Evolutionary conservation across 106 monocot genomes (phyloP), one percentile per base, ranked within the genome.

Genomic region (Dioscorea dumetorum): DNA sequence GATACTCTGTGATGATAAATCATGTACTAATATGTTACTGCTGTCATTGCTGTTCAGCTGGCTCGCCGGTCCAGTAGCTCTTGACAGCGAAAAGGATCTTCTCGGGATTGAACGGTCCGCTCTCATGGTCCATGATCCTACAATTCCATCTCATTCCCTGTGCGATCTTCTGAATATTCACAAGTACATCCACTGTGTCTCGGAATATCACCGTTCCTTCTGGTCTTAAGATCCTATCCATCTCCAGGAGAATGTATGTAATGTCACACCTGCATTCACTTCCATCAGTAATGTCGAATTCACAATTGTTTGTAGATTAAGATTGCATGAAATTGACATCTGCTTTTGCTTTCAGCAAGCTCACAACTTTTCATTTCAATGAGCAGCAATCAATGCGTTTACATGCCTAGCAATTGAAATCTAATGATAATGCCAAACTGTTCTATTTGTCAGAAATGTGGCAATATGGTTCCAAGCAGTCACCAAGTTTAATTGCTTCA

Each of bases 121-220:
- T 59, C 59, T 59, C 59, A 22, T 59, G 59, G 22, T 59, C 59
- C 59, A 59, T 59, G 59, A 59, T 59, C 20, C 22, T 19, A 23
- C 59, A 20, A 7, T 23, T 59, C 59, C 59, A 59, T 23, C 20
- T 59, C 59, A 59, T 59, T 0, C 59, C 59, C 19, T 59, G 8
- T 59, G 59, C 11, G n/a, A 59, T 59, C 12, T 12, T 21, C 59
- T 59, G 19, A 22, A 59, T 23, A 7, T 59, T 59, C 59, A 59
- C 59, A 18, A 59, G 59, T 0, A 59, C 59, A 11, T 59, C 59
- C 59, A 59, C 59, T 23, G 59, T 59, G 59, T 59, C 59, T 23
- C 59, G 21, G 22, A 59, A 59, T 59, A 59, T 59, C n/a, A 59
- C 59, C 22, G 59, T 59, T 8, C 59, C 59, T 59, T 59, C 59